Evolutionary conservation across 2,329 filamentous ascomycete species (phyloP), one percentile per base, ranked within the genome.

Genomic region (Allantophomopsis cytisporea): DNA sequence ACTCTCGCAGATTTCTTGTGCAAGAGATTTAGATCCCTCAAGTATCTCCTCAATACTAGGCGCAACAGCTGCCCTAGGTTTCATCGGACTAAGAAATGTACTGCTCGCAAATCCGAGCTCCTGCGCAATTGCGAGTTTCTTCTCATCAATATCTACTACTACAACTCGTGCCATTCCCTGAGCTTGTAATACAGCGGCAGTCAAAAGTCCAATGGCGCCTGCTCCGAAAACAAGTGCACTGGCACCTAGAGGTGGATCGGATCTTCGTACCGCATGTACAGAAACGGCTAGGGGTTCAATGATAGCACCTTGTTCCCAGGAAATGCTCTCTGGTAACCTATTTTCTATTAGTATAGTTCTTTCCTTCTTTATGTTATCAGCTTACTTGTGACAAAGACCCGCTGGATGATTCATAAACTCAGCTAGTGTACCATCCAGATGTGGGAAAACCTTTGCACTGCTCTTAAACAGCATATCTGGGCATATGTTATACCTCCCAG

Each of bases 401-500:
- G 87, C 87, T 2, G 86, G 87, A 66, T 95, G 89, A 65, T 91
- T 94, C 63, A 95, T 56, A n/a, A 46, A 50, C 39, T 49, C 49
- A 35, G 56, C 54, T 32, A 58, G 40, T 10, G 55, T 58, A 5
- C 55, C 55, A 31, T 58, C 53, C 36, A 53, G 54, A 51, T 58
- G 56, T 4, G 56, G 56, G 35, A 53, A 55, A 1, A 45, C 44
- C 42, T 58, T 58, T 35, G 55, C 56, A 10, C 52, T 55, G 41
- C 55, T 58, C 40, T 54, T 50, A 41, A 58, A 58, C 37, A 50
- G 50, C 47, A 58, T 46, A 14, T 42, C 69, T 54, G 87, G 83
- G 65, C 91, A 96, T 45, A 89, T 89, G 58, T 96, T 96, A 70
- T 96, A 96, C 48, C 86, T 79, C 41, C 89, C 89, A 13, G 81